Percentiles rank a stretch among this genome's conserved stretches.
These are phyloP conservation scores for Suhomyces anneliseae DNA, from an alignment of 1,139 yeast species.

Conservation along the genomic window DNA sequence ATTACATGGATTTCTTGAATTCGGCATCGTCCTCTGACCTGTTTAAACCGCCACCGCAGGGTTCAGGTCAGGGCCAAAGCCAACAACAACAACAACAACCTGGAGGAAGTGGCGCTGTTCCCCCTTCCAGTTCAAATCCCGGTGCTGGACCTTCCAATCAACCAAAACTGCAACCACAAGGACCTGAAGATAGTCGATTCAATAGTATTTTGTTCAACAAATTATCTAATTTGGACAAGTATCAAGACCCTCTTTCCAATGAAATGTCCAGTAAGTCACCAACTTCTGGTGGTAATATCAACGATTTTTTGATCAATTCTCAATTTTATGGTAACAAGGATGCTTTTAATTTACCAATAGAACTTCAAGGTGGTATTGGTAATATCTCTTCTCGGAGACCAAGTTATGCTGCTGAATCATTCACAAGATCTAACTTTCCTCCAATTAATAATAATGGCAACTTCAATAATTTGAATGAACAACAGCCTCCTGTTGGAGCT, in stretches of 20 bases:
- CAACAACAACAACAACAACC: constrained; percentile 1
- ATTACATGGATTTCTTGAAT: constrained; percentile 39
- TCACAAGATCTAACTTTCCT: constrained; percentile 36
- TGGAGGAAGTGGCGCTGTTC: constrained; percentile 1
- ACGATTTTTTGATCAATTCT: constrained; percentile 11
- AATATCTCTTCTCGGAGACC: constrained; percentile 64
- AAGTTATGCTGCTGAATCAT: constrained; percentile 62
- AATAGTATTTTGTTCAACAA: constrained; percentile 31
- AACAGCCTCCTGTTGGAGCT: constrained; percentile 6
- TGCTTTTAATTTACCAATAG: constrained; percentile 53
- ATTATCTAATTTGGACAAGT: constrained; percentile 25
- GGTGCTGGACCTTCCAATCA: neutral
- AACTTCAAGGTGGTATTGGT: constrained; percentile 64
- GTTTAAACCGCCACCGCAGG: constrained; percentile 4
- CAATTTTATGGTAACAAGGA: constrained; percentile 14
- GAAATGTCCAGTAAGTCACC: constrained; percentile 11
- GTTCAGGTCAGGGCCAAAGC: neutral
- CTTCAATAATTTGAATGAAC: constrained; percentile 9
- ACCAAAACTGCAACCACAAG: constrained; percentile 2
- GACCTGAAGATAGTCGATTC: constrained; percentile 16
- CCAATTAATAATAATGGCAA: constrained; percentile 12
- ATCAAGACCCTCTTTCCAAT: constrained; percentile 3
- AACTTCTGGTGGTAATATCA: constrained; percentile 13
- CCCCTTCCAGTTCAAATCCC: neutral
- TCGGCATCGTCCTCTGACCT: constrained; percentile 2